Evolutionary conservation across 768 basidiomycete species (phyloP).

Genomic region (Phylloporus arenicola): DNA sequence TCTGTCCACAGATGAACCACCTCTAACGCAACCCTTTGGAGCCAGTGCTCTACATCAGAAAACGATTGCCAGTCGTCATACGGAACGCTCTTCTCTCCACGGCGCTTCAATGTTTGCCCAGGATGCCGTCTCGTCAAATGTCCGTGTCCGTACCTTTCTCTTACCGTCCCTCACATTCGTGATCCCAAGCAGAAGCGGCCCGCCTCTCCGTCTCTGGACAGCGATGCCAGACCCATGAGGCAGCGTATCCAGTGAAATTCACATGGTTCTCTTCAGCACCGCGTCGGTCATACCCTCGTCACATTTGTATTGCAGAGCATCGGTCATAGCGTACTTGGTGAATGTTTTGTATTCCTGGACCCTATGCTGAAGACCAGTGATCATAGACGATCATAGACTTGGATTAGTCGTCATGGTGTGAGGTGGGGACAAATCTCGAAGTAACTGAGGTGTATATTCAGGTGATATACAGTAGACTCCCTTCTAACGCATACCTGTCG

Average conservation of each 20-base stretch:
- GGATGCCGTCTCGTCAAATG: background rate
- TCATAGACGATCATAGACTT: no score
- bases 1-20: slow-evolving; percentile 8
- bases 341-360: no score
- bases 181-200: slow-evolving; percentile 11
- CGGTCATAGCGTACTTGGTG: background rate
- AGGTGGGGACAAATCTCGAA: no score
- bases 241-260: slow-evolving; percentile 9
- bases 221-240: slow-evolving; percentile 7
- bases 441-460: no score
- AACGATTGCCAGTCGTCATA: background rate
- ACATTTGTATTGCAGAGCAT: background rate
- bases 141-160: slow-evolving; percentile 8
- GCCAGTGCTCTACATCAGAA: slow-evolving; percentile 31
- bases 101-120: slow-evolving; percentile 20
- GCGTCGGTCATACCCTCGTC: no score
- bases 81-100: no score
- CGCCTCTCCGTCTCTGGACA: slow-evolving; percentile 6
- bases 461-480: no score
- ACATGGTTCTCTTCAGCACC: no score
- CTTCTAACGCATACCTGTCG: no score
- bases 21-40: slow-evolving; percentile 38
- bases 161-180: background rate
- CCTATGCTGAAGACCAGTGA: no score
- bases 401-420: no score